Evolutionary conservation across 345 rosid genomes (phyloP), one percentile per base, ranked within the genome.

Genomic region (Psidium friedrichsthalianum): DNA sequence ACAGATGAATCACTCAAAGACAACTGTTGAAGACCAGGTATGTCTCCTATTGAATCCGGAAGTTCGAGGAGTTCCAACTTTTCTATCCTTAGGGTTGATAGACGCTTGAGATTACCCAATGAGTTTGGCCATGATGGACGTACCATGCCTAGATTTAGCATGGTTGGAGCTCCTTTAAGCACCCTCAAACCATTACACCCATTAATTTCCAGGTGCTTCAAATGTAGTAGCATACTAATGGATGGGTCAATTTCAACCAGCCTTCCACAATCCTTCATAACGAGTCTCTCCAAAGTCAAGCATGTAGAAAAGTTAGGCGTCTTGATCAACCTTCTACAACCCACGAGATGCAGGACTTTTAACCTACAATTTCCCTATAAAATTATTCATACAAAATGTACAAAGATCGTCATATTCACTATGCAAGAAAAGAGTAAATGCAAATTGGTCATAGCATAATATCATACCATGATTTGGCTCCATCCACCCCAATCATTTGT

Each of bases 401-500:
- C 27, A 47, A 25, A 53, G 29, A 29, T 32, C 12, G 5, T 20
- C 22, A 55, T 42, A 42, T 55, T 16, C 0, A n/a, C 29, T 27
- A 40, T 76, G 11, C 0, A 4, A 55, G n/a, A 29, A 76, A 44
- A 6, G 25, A 52, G 64, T 56, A 10, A 61, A 6, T 84, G 11
- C 5, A 20, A 51, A 12, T 29, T 18, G 10, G 15, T 56, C 56
- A 25, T 83, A 51, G 14, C 16, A 54, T 25, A 32, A 51, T 25
- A 57, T 52, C 22, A 0, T 85, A 85, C 87, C 87, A 80, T 57
- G 47, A 58, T n/a, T 1, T 74, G 56, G 27, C 53, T 57, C 87
- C 87, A 85, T 25, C 87, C 87, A 44, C 24, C 47, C 87, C 87
- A 85, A 40, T n/a, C 36, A 27, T 29, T 74, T 20, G 42, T 56